Conservation (phyloP, 1,139 yeast genomes). For the Trichomonascaceae sp. region DNA sequence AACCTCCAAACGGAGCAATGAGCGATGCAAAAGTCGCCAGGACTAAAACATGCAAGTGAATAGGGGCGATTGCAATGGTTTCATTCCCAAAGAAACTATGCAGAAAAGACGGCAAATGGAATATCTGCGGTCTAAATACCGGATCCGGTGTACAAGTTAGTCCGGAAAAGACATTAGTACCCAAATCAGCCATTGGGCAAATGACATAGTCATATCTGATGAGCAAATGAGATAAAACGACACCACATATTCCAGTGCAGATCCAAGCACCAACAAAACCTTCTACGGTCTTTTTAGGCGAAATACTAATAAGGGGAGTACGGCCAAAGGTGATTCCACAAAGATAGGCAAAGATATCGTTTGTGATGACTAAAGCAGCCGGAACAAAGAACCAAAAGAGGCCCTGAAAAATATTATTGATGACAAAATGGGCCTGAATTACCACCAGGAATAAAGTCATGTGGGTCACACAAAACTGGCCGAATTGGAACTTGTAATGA, state of each 20-base stretch:
- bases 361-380: slow-evolving; percentile 82
- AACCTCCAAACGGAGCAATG: slow-evolving; percentile 98
- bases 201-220: slow-evolving; percentile 68
- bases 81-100: slow-evolving; percentile 41
- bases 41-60: slow-evolving; percentile 79
- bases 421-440: slow-evolving; percentile 89
- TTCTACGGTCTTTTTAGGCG: slow-evolving; percentile 96
- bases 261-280: slow-evolving; percentile 98
- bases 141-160: slow-evolving; percentile 80
- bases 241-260: slow-evolving; percentile 75
- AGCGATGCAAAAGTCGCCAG: slow-evolving; percentile 93
- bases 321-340: slow-evolving; percentile 96
- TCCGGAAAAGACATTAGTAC: slow-evolving; percentile 53
- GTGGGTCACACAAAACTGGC: slow-evolving; percentile 89
- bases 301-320: slow-evolving; percentile 85
- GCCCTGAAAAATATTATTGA: slow-evolving; percentile 83
- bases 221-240: slow-evolving; percentile 57
- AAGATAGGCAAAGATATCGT: slow-evolving; percentile 92
- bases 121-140: slow-evolving; percentile 73
- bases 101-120: slow-evolving; percentile 65
- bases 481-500: slow-evolving; percentile 83
- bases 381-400: slow-evolving; percentile 94
- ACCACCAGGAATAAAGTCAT: slow-evolving; percentile 89
- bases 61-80: slow-evolving; percentile 67
- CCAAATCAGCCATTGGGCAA: slow-evolving; percentile 74